These are phyloP conservation scores for Vigna reflexopilosa DNA, from an alignment of 306 rosid species.

Conservation along the genomic window DNA sequence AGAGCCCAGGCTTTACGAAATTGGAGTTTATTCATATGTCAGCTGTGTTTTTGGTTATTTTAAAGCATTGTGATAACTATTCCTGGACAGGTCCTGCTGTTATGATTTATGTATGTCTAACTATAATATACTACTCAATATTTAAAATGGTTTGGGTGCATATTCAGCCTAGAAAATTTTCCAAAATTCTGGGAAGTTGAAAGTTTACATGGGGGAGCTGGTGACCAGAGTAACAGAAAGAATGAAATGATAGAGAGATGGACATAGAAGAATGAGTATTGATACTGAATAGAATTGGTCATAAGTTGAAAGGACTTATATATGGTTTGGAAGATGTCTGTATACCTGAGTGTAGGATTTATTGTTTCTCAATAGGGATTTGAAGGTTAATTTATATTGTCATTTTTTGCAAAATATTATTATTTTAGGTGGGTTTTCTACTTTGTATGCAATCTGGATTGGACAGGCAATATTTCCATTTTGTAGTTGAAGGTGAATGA, in stretches of 20 bases:
- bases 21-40: background rate
- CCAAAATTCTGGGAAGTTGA: background rate
- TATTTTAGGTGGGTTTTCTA: background rate
- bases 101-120: background rate
- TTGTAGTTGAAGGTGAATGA: background rate
- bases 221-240: background rate
- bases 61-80: background rate
- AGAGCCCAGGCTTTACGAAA: background rate
- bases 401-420: slow-evolving; percentile 11
- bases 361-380: slow-evolving; percentile 31
- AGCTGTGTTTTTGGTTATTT: slow-evolving; percentile 28
- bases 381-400: background rate
- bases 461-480: slow-evolving; percentile 2
- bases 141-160: slow-evolving; percentile 16
- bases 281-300: background rate
- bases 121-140: background rate
- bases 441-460: slow-evolving; percentile 1
- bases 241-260: background rate
- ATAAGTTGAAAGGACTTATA: background rate
- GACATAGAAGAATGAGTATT: background rate
- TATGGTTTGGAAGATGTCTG: background rate
- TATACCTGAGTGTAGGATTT: slow-evolving; percentile 13
- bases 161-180: background rate
- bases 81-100: background rate
- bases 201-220: background rate